Evolutionary conservation across 2,329 filamentous ascomycete species (phyloP), one percentile per base, ranked within the genome.

Genomic region (Hymenoscyphus scutula): DNA sequence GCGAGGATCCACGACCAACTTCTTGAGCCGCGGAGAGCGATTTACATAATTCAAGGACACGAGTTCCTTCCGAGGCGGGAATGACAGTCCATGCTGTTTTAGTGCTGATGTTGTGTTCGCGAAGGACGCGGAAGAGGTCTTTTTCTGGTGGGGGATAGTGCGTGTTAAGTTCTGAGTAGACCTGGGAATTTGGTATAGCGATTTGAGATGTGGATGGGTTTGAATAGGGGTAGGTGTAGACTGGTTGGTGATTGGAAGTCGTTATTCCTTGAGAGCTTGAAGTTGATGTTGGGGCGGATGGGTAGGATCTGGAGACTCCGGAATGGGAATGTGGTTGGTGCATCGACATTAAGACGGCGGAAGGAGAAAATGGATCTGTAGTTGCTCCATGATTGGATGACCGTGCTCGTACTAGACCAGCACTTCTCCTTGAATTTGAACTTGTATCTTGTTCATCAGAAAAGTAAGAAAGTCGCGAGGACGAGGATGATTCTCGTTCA

Each of bases 51-150:
- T 73, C 69, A 30, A 73, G 63, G 27, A 72, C 70, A 1, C 65
- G 63, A 57, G 70, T 69, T 15, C 69, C 70, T 65, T 73, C 70
- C 1, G 64, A 57, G 15, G 69, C 56, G 0, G 70, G 69, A 29
- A 72, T 72, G 8, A 65, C 67, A 3, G 69, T 72, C 71, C 71
- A 73, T 19, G 70, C 70, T 23, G 59, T 58, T 62, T 71, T 71
- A 19, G 69, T 73, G 10, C 54, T 55, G 11, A 73, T 61, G 56
- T 69, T 69, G 38, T 68, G 69, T n/a, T 68, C 64, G 25, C 67
- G 68, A 0, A 73, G 66, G 5, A 65, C 30, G 10, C 58, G 63
- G 61, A 70, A 72, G 11, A 67, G 68, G 57, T 72, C 71, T 48
- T 60, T 63, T 54, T 53, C 17, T 29, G 60, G 19, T 5, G 38